Percentiles rank a stretch among this genome's conserved stretches.
Evolutionary conservation across 345 rosid species (phyloP).

Genomic region (Linum tenue): DNA sequence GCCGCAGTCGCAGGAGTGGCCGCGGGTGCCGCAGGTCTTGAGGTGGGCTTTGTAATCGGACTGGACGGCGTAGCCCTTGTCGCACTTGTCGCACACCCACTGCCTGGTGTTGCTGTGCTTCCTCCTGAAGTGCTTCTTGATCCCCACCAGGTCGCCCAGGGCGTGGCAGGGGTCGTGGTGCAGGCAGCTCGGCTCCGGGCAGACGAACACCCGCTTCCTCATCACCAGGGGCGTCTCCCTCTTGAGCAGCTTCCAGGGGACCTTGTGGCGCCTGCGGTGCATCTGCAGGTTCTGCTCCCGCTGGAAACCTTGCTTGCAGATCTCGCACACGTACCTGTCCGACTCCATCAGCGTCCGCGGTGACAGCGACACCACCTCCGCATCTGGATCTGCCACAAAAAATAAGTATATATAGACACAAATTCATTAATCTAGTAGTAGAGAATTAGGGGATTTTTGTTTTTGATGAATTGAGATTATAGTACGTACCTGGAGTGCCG

Average conservation of each 20-base stretch:
- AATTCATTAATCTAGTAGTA: too few species aligned
- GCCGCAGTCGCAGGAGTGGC: slow-evolving; percentile 88
- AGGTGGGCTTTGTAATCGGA: slow-evolving; percentile 87
- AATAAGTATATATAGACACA: too few species aligned
- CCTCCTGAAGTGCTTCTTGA: slow-evolving; percentile 68
- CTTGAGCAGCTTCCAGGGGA: slow-evolving; percentile 77
- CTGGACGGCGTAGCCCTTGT: slow-evolving; percentile 78
- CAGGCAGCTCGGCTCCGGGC: slow-evolving; percentile 70
- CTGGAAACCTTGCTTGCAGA: slow-evolving; percentile 87
- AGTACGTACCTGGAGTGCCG: slow-evolving; percentile 1
- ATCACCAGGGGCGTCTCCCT: slow-evolving; percentile 50
- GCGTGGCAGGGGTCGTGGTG: slow-evolving; percentile 87
- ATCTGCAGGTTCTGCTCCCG: slow-evolving; percentile 84
- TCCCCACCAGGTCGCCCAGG: slow-evolving; percentile 77
- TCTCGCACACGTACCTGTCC: slow-evolving; percentile 75
- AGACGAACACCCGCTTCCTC: slow-evolving; percentile 68
- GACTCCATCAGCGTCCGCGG: slow-evolving; percentile 69
- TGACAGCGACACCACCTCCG: slow-evolving; percentile 73
- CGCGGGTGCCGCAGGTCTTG: slow-evolving; percentile 81
- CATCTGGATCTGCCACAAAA: slow-evolving; percentile 81
- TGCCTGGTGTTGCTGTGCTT: slow-evolving; percentile 73
- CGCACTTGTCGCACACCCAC: slow-evolving; percentile 76
- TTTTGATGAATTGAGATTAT: too few species aligned
- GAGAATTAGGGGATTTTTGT: too few species aligned
- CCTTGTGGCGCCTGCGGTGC: slow-evolving; percentile 80